phyloP scores from a whole-genome alignment of 1,284 basidiomycete species.

The Marasmius oreades region DNA sequence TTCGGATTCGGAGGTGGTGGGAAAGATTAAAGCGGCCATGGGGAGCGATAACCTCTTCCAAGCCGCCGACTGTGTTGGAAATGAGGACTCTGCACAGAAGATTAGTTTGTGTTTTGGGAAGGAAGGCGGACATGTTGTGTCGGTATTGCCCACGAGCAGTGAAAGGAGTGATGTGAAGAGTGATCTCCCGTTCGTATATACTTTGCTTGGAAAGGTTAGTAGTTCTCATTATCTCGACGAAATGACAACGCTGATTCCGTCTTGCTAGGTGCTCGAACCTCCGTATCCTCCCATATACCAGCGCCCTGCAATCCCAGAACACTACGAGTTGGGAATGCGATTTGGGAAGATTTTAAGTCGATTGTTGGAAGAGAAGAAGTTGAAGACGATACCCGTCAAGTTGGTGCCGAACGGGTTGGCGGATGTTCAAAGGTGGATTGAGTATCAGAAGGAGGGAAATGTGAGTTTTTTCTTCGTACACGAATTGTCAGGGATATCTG shows the following conservation, averaged over 20 bases:
- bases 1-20: conserved; percentile 19
- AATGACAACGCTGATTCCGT: neutral
- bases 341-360: conserved; percentile 12
- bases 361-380: conserved; percentile 13
- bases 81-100: conserved; percentile 15
- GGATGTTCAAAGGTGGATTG: conserved; percentile 17
- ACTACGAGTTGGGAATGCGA: conserved; percentile 16
- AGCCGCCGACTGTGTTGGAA: conserved; percentile 20
- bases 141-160: conserved; percentile 6
- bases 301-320: conserved; percentile 13
- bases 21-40: conserved; percentile 19
- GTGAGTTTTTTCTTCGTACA: conserved; percentile 3
- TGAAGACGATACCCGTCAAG: conserved; percentile 17
- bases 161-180: conserved; percentile 8
- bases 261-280: neutral
- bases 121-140: conserved; percentile 5
- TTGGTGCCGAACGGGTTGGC: conserved; percentile 19
- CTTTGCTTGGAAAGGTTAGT: conserved; percentile 17
- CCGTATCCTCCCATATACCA: neutral
- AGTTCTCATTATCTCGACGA: neutral
- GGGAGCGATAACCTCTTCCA: conserved; percentile 10
- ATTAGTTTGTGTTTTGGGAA: conserved; percentile 10
- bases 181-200: conserved; percentile 18
- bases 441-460: conserved; percentile 19
- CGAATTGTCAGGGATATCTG: too few species aligned